Conservation (phyloP, 345 rosid species). For the Arabidopsis thaliana region DNA sequence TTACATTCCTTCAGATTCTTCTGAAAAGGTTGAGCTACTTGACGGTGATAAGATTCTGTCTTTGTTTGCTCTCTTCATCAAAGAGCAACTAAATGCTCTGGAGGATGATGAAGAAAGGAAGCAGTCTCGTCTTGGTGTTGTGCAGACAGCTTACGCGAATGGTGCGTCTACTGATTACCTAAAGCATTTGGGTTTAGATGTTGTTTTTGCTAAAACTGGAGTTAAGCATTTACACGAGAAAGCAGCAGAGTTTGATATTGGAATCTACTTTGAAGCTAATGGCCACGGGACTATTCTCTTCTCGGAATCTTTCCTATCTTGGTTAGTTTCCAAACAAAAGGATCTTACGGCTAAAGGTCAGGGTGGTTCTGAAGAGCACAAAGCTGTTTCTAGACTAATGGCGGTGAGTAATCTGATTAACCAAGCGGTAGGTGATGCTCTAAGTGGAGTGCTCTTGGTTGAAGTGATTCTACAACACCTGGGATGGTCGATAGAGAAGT, state of each 20-base stretch:
- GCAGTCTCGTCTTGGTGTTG: constrained; percentile 67
- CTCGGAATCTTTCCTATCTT: constrained; percentile 60
- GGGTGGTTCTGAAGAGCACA: constrained; percentile 76
- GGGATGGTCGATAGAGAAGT: constrained; percentile 82
- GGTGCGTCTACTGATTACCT: constrained; percentile 89
- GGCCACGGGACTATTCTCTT: constrained; percentile 96
- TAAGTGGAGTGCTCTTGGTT: constrained; percentile 87
- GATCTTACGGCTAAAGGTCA: constrained; percentile 47
- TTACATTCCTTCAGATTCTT: constrained; percentile 46
- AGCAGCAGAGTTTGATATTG: constrained; percentile 83
- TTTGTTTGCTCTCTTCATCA: constrained; percentile 80
- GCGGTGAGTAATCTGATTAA: constrained; percentile 84
- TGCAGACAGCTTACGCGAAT: constrained; percentile 97
- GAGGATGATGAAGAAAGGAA: constrained; percentile 42
- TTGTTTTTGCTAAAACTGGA: constrained; percentile 79
- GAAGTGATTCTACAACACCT: constrained; percentile 76
- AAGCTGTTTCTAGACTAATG: constrained; percentile 74
- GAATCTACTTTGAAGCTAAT: constrained; percentile 96
- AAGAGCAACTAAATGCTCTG: constrained; percentile 70
- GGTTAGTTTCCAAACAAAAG: constrained; percentile 58
- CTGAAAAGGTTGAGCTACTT: constrained; percentile 61
- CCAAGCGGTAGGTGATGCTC: constrained; percentile 97
- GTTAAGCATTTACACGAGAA: constrained; percentile 86
- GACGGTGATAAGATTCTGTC: constrained; percentile 94
- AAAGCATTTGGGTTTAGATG: constrained; percentile 69